Conservation (phyloP, 495 filamentous ascomycete genomes). For the Delitschia confertaspora region DNA sequence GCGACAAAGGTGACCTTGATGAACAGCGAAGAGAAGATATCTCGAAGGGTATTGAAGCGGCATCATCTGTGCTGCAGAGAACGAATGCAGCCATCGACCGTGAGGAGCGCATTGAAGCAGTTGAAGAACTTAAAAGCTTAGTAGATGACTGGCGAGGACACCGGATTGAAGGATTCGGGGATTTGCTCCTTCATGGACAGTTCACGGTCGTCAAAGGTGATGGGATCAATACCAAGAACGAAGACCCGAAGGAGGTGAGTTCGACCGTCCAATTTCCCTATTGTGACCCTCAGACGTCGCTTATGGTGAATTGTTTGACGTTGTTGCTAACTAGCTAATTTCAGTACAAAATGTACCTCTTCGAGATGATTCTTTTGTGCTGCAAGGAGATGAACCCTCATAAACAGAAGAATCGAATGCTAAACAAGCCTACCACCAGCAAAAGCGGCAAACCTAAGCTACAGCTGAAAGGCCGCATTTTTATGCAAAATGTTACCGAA, state of each 20-base stretch:
- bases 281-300: background rate
- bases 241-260: constrained; percentile 36
- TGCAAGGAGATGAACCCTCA: constrained; percentile 90
- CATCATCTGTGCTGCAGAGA: constrained; percentile 64
- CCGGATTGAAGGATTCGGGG: constrained; percentile 79
- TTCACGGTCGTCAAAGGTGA: constrained; percentile 89
- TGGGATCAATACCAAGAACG: constrained; percentile 48
- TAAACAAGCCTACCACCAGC: constrained; percentile 60
- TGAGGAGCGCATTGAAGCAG: constrained; percentile 67
- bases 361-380: constrained; percentile 89
- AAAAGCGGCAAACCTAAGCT: constrained; percentile 71
- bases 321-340: constrained; percentile 11
- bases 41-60: constrained; percentile 59
- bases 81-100: constrained; percentile 87
- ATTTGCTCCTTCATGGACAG: constrained; percentile 79
- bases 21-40: constrained; percentile 61
- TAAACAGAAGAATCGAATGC: constrained; percentile 62
- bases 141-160: constrained; percentile 98
- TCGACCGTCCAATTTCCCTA: background rate
- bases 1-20: constrained; percentile 68
- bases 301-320: no score
- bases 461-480: constrained; percentile 92
- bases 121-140: constrained; percentile 68
- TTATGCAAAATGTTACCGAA: constrained; percentile 98
- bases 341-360: constrained; percentile 95